Evolutionary conservation across 306 rosid genomes (phyloP).

Genomic region (Pterocarpus macrocarpus): DNA sequence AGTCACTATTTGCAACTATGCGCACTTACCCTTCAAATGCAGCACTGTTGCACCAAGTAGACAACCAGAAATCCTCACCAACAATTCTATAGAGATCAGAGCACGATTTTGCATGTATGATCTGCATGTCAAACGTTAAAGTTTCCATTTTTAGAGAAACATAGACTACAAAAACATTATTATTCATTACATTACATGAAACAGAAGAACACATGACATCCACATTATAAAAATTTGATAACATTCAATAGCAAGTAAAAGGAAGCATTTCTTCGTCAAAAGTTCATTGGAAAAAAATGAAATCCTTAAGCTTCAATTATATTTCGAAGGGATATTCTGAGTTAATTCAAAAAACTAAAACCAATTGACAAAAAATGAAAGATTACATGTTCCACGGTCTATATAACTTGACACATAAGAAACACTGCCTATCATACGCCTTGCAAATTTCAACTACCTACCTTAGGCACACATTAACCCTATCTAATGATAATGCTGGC

Average conservation of each 20-base stretch:
- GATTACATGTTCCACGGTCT: background rate
- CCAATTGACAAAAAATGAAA: constrained; percentile 1
- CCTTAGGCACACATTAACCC: background rate
- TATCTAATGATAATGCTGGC: constrained; percentile 28
- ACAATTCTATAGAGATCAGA: constrained; percentile 79
- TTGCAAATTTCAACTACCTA: constrained; percentile 20
- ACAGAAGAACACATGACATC: constrained; percentile 21
- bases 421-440: constrained; percentile 28
- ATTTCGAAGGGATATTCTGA: constrained; percentile 31
- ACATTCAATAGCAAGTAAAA: constrained; percentile 21
- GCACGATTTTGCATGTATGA: constrained; percentile 84
- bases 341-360: constrained; percentile 26
- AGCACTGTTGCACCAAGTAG: constrained; percentile 94
- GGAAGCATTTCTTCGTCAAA: constrained; percentile 15
- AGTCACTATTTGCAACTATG: constrained; percentile 35
- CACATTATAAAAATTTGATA: background rate
- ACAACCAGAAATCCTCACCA: constrained; percentile 95
- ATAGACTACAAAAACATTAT: background rate
- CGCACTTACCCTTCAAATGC: constrained; percentile 82
- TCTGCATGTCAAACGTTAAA: constrained; percentile 61
- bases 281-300: background rate
- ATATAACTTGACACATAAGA: constrained; percentile 16
- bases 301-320: constrained; percentile 33
- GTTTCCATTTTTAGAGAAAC: constrained; percentile 10
- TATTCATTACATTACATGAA: constrained; percentile 2